Base-by-base conservation (phyloP, 148 eudicot genomes). In the Camellia japonica region DNA sequence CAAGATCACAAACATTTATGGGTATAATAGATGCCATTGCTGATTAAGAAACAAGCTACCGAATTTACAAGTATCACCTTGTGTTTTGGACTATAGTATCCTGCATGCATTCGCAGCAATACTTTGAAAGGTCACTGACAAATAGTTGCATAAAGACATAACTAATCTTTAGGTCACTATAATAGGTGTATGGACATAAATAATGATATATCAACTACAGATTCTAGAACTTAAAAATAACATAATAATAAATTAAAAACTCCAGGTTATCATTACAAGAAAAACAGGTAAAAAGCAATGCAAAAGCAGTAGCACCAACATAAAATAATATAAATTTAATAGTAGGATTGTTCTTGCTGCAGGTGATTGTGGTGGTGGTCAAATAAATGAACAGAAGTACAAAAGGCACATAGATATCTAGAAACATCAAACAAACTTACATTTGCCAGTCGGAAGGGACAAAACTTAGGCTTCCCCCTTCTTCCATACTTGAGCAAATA, bases 381-480 rank as follows among this genome's bases (percentile, higher is more conserved):
- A 51, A 51, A 11, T 47, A 49, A 47, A 19, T 72, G 16, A 72
- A 51, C 43, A 72, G 75, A 51, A 52, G 43, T 20, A 51, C 8
- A 56, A 72, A 51, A 20, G 38, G 10, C 1, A 11, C 13, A 72
- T 23, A 72, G 20, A 52, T 7, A 16, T 58, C 63, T 20, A 62
- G 49, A 78, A 38, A 71, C 18, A 23, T 52, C 5, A 11, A 72
- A 47, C 9, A 51, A 72, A 52, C 75, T 72, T 52, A 72, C 75
- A 72, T 72, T 72, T 72, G 75, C 75, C 0, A 72, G 61, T 43
- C 75, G 59, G 43, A 72, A 72, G 75, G 59, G 75, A 72, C 75
- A 72, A 72, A 72, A 72, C 60, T 52, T 72, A 72, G 60, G 75
- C 55, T 51, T 72, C 55, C 75, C 75, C 75, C 75, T 72, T 23